phyloP scores from a whole-genome alignment of 2,329 filamentous ascomycete genomes.

The Ophiostoma quercus region DNA sequence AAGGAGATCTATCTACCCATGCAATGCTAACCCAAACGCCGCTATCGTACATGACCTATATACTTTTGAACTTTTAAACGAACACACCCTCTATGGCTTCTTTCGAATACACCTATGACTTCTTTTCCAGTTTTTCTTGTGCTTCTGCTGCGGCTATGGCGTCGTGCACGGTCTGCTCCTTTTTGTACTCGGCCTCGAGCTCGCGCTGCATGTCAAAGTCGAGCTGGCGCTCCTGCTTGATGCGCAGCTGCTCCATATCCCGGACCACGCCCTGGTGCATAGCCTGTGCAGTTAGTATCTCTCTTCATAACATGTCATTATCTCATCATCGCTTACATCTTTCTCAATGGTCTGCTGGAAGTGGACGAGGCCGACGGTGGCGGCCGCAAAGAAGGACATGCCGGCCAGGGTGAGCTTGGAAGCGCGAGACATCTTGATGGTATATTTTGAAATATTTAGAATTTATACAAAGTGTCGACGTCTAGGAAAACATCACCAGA shows the following conservation, averaged over 20 bases:
- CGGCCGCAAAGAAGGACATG: constrained; percentile 69
- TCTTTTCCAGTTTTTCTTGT: background rate
- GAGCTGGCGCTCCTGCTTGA: constrained; percentile 84
- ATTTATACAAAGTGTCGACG: too few relatives aligned
- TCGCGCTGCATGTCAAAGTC: constrained; percentile 90
- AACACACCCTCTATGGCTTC: too few relatives aligned
- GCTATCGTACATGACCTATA: background rate
- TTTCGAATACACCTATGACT: too few relatives aligned
- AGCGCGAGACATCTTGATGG: constrained; percentile 71
- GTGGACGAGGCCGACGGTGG: constrained; percentile 81
- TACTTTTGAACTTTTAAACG: background rate
- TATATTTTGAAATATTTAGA: too few relatives aligned
- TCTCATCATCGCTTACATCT: constrained; percentile 51
- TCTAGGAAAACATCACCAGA: background rate
- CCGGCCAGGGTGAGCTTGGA: constrained; percentile 79
- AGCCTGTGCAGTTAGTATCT: constrained; percentile 50
- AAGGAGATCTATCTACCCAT: background rate
- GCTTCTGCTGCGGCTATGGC: constrained; percentile 24
- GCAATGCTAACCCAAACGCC: background rate
- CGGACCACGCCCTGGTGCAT: constrained; percentile 95
- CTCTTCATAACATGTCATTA: too few relatives aligned
- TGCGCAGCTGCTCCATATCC: constrained; percentile 86
- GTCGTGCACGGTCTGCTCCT: constrained; percentile 71
- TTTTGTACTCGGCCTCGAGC: constrained; percentile 84
- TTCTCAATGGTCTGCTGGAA: constrained; percentile 78